Evolutionary conservation across 2,329 filamentous ascomycete genomes (phyloP).

Genomic region (Fusarium proliferatum): DNA sequence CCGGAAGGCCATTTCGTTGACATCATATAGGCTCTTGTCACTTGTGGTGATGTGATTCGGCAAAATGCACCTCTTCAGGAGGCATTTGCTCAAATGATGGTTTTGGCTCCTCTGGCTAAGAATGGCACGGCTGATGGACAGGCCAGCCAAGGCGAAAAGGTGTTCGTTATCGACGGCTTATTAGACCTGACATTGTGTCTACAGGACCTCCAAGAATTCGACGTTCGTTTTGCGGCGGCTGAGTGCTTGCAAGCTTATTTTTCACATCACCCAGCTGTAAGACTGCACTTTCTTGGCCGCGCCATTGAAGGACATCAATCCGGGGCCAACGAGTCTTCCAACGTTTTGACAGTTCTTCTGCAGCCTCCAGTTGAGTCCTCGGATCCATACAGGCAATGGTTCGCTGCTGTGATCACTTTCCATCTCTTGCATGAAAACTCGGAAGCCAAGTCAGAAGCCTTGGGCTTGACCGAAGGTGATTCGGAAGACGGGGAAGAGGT

Average conservation of each 20-base stretch:
- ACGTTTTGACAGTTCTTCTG: slow-evolving; percentile 86
- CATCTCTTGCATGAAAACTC: slow-evolving; percentile 85
- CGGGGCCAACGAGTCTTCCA: slow-evolving; percentile 84
- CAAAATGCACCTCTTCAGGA: slow-evolving; percentile 86
- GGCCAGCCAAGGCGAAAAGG: slow-evolving; percentile 65
- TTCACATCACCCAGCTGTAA: slow-evolving; percentile 81
- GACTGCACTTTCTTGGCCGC: slow-evolving; percentile 84
- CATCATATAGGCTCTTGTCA: slow-evolving; percentile 73
- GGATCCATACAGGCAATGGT: slow-evolving; percentile 91
- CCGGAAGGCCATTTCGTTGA: slow-evolving; percentile 18
- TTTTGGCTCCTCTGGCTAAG: slow-evolving; percentile 67
- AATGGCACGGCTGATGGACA: slow-evolving; percentile 52
- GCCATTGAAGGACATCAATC: slow-evolving; percentile 89
- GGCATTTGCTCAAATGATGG: slow-evolving; percentile 86
- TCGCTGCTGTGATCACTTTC: slow-evolving; percentile 86
- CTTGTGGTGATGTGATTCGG: slow-evolving; percentile 89
- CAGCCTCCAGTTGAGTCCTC: slow-evolving; percentile 70
- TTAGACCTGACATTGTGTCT: slow-evolving; percentile 83
- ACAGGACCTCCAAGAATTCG: slow-evolving; percentile 74
- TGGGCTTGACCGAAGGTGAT: slow-evolving; percentile 89
- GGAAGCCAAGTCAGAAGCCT: slow-evolving; percentile 81
- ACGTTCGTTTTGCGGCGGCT: slow-evolving; percentile 85
- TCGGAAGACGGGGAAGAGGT: slow-evolving; percentile 92
- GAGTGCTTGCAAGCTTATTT: slow-evolving; percentile 96
- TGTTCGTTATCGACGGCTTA: slow-evolving; percentile 94